Percentiles rank a stretch among this genome's conserved stretches.
Conservation (phyloP, 2,329 filamentous ascomycete species). For the Penicillium concentricum region DNA sequence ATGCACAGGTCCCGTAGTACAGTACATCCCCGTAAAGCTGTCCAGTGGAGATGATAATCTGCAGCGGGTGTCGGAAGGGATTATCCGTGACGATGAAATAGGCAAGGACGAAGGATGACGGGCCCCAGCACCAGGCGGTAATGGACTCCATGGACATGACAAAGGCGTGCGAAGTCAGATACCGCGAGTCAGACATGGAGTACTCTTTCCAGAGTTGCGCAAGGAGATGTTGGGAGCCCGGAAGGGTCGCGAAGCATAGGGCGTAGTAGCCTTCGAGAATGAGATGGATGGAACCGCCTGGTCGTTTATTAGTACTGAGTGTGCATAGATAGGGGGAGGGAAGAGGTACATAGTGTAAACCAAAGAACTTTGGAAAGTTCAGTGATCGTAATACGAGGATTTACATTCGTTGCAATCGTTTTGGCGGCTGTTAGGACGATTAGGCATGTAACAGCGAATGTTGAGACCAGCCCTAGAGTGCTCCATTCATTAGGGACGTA, state of each 20-base stretch:
- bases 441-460: not conserved
- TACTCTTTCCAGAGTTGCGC: slow-evolving; percentile 91
- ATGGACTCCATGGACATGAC: slow-evolving; percentile 78
- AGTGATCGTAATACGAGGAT: not conserved
- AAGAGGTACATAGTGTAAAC: not conserved
- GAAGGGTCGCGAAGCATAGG: slow-evolving; percentile 61
- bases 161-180: slow-evolving; percentile 73
- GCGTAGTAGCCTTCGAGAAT: slow-evolving; percentile 81
- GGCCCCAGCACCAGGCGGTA: slow-evolving; percentile 65
- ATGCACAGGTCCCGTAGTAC: slow-evolving; percentile 54
- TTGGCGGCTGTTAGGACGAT: not conserved
- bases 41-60: slow-evolving; percentile 55
- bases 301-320: not conserved
- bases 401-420: not conserved
- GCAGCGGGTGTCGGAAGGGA: slow-evolving; percentile 51
- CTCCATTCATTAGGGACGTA: not conserved
- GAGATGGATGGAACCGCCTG: slow-evolving; percentile 57
- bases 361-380: not conserved
- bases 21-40: slow-evolving; percentile 58
- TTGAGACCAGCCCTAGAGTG: not conserved
- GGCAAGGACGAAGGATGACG: slow-evolving; percentile 53
- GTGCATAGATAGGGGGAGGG: not conserved
- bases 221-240: slow-evolving; percentile 64
- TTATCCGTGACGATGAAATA: slow-evolving; percentile 49
- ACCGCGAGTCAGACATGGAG: slow-evolving; percentile 76